Evolutionary conservation across 176 grass and related monocot genomes (phyloP), one percentile per base, ranked within the genome.

Genomic region (Eleusine coracana): DNA sequence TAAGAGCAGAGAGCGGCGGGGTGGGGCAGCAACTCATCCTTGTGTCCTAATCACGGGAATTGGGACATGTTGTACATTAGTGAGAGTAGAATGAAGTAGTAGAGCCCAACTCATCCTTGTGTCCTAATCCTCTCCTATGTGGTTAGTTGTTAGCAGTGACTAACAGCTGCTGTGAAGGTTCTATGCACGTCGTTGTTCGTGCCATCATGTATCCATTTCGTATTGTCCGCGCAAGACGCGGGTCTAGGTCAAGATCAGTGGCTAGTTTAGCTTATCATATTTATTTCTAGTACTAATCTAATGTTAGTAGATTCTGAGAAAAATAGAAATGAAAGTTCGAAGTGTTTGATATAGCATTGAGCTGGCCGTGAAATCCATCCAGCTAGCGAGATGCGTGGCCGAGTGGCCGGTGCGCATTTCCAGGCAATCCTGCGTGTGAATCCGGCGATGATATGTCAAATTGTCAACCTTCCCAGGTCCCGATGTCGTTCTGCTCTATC

Each of bases 171-270:
- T 10, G 51, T 7, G 65, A 77, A 58, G 27, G 86, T 76, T 28
- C 28, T 8, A 7, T n/a, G 49, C 81, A 79, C 75, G 86, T 79
- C 21, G 68, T 9, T 17, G 86, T 29, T 82, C 27, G 68, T 61
- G 69, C 58, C 20, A 5, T 40, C 52, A 5, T 41, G 41, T 42
- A 40, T 81, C 70, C 37, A 41, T 56, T 1, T 18, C 54, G 36
- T 7, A 14, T 2, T 20, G 31, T 45, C 77, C 2, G 36, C 59
- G 75, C 59, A 68, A 74, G 88, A 89, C 88, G 72, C 65, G 88
- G 87, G 58, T 81, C 13, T 29, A 76, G 70, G 87, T 82, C 83
- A 80, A 76, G 15, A 69, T 12, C 52, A 27, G 42, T 54, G 8
- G 64, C 41, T 70, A 55, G 38, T 29, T 29, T 18, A 17, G 56